Evolutionary conservation across 345 rosid species (phyloP), one percentile per base, ranked within the genome.

Genomic region (Populus deltoides): DNA sequence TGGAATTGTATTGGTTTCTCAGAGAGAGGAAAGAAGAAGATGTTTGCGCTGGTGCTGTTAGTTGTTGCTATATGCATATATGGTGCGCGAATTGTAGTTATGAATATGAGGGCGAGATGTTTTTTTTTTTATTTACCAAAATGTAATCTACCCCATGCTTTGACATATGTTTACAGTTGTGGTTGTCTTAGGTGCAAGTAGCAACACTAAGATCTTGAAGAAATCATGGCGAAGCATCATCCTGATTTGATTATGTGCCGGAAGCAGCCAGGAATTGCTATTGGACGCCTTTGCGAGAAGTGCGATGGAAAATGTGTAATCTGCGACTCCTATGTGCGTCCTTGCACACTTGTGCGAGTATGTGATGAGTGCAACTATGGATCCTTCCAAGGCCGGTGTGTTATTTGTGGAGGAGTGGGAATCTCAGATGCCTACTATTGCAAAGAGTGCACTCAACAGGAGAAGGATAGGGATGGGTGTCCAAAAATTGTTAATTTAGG

Each of bases 351-450:
- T 2, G 92, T 91, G 27, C 88, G 90, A 43, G 88, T 91, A 9
- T 91, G 92, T 77, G 94, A 91, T 59, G 92, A 91, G 68, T 91
- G 92, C 85, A 91, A 91, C 85, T 89, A 89, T 24, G 92, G 94
- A 1, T 91, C 94, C 13, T 91, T 89, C 85, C 91, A 91, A 78
- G 92, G 94, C 20, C 82, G 92, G 35, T 89, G 94, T 81, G 92
- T 89, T 25, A 87, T 89, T 12, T 91, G 93, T 51, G 93, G 92
- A 75, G 93, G 93, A 9, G 90, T 88, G 61, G 92, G 93, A 12
- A 90, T 90, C 68, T 90, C 92, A 13, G 93, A 88, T 78, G 93
- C 93, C 35, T 90, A 88, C 78, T 90, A 90, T 63, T 89, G 92
- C 87, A 91, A 91, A 75, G 94, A 89, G 84, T 91, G 94, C 77